phyloP scores from a whole-genome alignment of 192 early-diverging fungal species.

The Gryganskiella cystojenkinii region DNA sequence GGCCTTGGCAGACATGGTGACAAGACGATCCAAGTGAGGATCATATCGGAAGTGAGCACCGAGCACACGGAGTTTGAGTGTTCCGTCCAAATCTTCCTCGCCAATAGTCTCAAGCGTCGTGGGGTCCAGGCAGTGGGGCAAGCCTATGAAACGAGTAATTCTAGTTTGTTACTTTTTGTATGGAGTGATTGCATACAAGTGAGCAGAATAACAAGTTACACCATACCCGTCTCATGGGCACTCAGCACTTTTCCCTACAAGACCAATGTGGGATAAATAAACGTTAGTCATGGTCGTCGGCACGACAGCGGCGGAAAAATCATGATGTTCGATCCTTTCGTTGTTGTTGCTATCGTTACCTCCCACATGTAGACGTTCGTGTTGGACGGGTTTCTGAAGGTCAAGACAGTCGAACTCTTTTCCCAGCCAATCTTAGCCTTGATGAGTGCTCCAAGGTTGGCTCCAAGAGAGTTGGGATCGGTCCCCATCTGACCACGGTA shows the following conservation, averaged over 20 bases:
- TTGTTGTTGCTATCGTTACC: too few species aligned
- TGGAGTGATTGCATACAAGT: too few species aligned
- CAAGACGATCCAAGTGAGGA: slow-evolving; percentile 34
- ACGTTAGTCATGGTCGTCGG: not conserved
- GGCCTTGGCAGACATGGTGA: slow-evolving; percentile 47
- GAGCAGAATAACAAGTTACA: not conserved
- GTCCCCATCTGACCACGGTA: slow-evolving; percentile 50
- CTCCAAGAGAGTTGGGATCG: slow-evolving; percentile 33
- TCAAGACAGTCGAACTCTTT: slow-evolving; percentile 37
- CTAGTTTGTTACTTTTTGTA: not conserved
- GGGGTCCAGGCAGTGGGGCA: slow-evolving; percentile 44
- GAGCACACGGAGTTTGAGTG: slow-evolving; percentile 26
- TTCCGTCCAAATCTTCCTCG: slow-evolving; percentile 27
- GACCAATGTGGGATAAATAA: not conserved
- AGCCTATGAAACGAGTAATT: not conserved
- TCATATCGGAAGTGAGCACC: slow-evolving; percentile 52
- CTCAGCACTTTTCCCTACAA: slow-evolving; percentile 43
- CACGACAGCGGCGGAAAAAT: not conserved
- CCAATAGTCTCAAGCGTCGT: slow-evolving; percentile 48
- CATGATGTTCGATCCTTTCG: not conserved
- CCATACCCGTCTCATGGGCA: slow-evolving; percentile 42
- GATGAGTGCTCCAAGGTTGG: slow-evolving; percentile 29
- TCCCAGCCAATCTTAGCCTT: slow-evolving; percentile 40
- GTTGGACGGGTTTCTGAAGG: slow-evolving; percentile 49
- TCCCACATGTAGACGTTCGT: slow-evolving; percentile 53